These are phyloP conservation scores for Arthroderma uncinatum DNA, from an alignment of 2,329 filamentous ascomycete species.

Conservation along the genomic window DNA sequence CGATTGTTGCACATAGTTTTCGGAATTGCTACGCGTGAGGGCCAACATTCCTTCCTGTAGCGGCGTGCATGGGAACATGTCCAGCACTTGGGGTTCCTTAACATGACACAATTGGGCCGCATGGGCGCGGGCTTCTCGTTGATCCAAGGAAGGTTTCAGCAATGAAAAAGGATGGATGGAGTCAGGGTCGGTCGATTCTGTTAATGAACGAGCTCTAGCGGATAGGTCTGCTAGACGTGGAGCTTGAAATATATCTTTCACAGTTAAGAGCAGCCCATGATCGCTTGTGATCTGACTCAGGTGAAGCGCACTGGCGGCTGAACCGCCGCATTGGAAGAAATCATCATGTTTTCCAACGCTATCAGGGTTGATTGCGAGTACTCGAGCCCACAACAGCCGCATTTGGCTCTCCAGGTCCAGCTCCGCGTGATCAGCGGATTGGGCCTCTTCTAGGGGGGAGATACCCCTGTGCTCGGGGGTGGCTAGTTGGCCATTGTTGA, in stretches of 20 bases:
- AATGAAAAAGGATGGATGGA: neutral
- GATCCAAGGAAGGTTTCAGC: neutral
- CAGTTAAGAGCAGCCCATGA: neutral
- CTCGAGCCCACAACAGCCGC: neutral
- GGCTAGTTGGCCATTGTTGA: neutral
- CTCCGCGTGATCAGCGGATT: neutral
- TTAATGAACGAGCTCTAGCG: constrained; percentile 13
- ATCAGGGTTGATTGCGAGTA: neutral
- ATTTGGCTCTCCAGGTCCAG: neutral
- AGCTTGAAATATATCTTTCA: constrained; percentile 10
- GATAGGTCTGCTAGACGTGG: constrained; percentile 24
- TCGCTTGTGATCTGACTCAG: neutral
- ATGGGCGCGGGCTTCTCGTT: neutral
- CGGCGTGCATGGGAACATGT: constrained; percentile 30
- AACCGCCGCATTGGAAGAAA: constrained; percentile 22
- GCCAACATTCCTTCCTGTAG: constrained; percentile 33
- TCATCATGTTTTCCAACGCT: constrained; percentile 1
- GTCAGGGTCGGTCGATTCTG: neutral
- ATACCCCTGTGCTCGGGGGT: neutral
- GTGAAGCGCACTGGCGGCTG: constrained; percentile 30
- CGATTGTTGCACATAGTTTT: constrained; percentile 28
- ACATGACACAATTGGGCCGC: neutral
- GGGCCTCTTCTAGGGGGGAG: neutral
- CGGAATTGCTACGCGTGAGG: constrained; percentile 24
- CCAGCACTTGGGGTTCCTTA: constrained; percentile 10